Evolutionary conservation across 2,329 filamentous ascomycete genomes (phyloP).

Genomic region (Fusarium compactum): DNA sequence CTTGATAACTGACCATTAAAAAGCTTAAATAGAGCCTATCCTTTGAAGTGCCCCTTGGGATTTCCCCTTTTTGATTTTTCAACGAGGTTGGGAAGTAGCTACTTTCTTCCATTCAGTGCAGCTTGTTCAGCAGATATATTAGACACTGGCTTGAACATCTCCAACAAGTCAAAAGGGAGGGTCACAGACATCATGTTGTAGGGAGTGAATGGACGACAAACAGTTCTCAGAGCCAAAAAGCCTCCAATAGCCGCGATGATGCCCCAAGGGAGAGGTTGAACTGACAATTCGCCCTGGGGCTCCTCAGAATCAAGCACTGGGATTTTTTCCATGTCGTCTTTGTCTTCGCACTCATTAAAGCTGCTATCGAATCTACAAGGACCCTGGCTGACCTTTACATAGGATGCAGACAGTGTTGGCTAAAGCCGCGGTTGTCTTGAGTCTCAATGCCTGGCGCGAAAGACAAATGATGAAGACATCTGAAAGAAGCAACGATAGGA

Average conservation of each 20-base stretch:
- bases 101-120: constrained; percentile 35
- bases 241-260: neutral
- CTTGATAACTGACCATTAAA: too few relatives aligned
- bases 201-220: constrained; percentile 44
- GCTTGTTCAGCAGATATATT: constrained; percentile 26
- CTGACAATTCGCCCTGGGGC: neutral
- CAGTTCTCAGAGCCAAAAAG: constrained; percentile 10
- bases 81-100: constrained; percentile 48
- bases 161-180: constrained; percentile 46
- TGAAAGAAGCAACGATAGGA: neutral
- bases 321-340: neutral
- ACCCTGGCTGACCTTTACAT: neutral
- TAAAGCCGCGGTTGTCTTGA: neutral
- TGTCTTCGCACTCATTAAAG: neutral
- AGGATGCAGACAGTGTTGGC: neutral
- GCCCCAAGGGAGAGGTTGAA: neutral
- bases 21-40: constrained; percentile 44
- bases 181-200: constrained; percentile 49
- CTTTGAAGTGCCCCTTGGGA: constrained; percentile 44
- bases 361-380: neutral
- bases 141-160: constrained; percentile 33
- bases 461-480: neutral
- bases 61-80: constrained; percentile 42
- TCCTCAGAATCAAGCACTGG: neutral
- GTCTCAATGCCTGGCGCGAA: neutral